Conservation (phyloP, 2,329 filamentous ascomycete genomes). For the Nigrospora oryzae region DNA sequence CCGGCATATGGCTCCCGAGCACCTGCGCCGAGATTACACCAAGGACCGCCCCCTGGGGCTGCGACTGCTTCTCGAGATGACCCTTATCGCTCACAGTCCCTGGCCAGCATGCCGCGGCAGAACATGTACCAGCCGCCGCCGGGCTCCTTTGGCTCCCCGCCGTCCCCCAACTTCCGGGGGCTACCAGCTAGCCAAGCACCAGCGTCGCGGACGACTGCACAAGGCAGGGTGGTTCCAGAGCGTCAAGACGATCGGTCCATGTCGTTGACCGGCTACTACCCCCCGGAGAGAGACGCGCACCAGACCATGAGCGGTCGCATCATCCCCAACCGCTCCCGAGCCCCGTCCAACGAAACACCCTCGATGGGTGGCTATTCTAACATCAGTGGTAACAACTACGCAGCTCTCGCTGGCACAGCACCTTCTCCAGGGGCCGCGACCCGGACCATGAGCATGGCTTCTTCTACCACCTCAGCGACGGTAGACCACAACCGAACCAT, state of each 20-base stretch:
- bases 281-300: conserved; percentile 67
- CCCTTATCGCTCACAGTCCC: conserved; percentile 83
- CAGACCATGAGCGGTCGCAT: conserved; percentile 91
- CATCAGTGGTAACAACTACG: conserved; percentile 25
- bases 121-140: conserved; percentile 61
- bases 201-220: conserved; percentile 71
- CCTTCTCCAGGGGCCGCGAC: conserved; percentile 45
- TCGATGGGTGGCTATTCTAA: conserved; percentile 23
- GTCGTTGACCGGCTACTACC: conserved; percentile 82
- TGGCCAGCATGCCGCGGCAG: conserved; percentile 69
- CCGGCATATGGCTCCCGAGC: conserved; percentile 34
- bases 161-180: conserved; percentile 71
- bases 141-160: conserved; percentile 52
- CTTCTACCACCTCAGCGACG: conserved; percentile 36
- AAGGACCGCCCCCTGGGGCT: conserved; percentile 42
- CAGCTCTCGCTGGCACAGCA: conserved; percentile 28
- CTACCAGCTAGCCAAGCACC: conserved; percentile 61
- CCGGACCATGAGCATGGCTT: conserved; percentile 54
- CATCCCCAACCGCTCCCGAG: conserved; percentile 63
- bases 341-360: conserved; percentile 32
- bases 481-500: conserved; percentile 57
- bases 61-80: conserved; percentile 73
- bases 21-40: conserved; percentile 51
- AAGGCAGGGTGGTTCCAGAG: conserved; percentile 85
- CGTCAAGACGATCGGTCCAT: conserved; percentile 88